phyloP scores from a whole-genome alignment of 768 basidiomycete species.

The Guyanaporus albipodus region DNA sequence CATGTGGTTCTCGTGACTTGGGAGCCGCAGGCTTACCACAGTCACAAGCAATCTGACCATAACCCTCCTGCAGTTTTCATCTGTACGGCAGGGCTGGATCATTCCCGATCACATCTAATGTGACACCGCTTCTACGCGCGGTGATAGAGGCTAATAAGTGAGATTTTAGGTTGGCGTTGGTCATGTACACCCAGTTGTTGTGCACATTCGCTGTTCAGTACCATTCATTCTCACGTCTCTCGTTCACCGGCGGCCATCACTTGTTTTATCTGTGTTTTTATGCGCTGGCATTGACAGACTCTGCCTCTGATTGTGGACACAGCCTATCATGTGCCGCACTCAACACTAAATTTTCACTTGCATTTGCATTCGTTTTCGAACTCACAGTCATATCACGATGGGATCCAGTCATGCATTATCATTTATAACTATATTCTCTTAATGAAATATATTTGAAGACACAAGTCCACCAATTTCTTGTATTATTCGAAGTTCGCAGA shows the following conservation, averaged over 20 bases:
- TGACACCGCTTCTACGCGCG: constrained; percentile 8
- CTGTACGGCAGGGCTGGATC: constrained; percentile 7
- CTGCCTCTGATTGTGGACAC: constrained; percentile 9
- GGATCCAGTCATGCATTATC: constrained; percentile 26
- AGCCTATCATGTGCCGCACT: constrained; percentile 3
- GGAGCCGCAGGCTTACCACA: constrained; percentile 6
- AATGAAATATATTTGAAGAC: constrained; percentile 21
- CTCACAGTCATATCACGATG: constrained; percentile 22
- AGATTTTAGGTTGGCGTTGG: constrained; percentile 10
- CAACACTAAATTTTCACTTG: constrained; percentile 10
- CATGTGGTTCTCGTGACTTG: constrained; percentile 6
- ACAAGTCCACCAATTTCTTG: too few species aligned
- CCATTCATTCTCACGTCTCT: constrained; percentile 11
- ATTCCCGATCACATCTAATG: background rate
- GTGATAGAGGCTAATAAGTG: constrained; percentile 11
- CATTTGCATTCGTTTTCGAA: constrained; percentile 18
- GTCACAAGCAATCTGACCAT: constrained; percentile 3
- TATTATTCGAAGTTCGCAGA: constrained; percentile 5
- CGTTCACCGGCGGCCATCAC: constrained; percentile 19
- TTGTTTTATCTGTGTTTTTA: constrained; percentile 24
- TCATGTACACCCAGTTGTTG: constrained; percentile 23
- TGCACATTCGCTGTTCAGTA: constrained; percentile 22
- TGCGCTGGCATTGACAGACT: constrained; percentile 13
- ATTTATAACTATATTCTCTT: constrained; percentile 26
- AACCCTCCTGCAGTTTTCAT: constrained; percentile 9